phyloP scores from a whole-genome alignment of 1,284 basidiomycete genomes.

The Marasmius oreades region DNA sequence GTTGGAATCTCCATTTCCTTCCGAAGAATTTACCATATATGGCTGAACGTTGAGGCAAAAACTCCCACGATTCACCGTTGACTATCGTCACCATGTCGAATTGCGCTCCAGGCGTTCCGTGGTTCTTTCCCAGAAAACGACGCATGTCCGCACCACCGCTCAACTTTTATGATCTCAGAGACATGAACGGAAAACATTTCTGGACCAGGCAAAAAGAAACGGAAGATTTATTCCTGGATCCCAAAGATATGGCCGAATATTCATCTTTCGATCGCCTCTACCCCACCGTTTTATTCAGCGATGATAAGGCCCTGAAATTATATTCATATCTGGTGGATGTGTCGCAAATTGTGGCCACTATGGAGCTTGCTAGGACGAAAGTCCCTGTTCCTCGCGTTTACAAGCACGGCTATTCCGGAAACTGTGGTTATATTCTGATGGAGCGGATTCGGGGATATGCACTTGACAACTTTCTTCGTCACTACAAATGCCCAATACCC shows the following conservation, averaged over 20 bases:
- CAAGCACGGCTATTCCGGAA: conserved; percentile 8
- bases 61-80: not conserved
- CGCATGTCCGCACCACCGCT: conserved; percentile 5
- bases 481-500: not conserved
- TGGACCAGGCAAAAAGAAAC: not conserved
- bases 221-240: not conserved
- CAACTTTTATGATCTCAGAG: not conserved
- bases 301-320: conserved; percentile 7
- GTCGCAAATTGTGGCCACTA: conserved; percentile 6
- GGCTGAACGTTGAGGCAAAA: too few species aligned
- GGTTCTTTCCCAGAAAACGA: conserved; percentile 4
- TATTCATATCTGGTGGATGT: conserved; percentile 10
- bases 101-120: not conserved
- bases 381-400: conserved; percentile 8
- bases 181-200: not conserved
- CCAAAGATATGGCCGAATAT: conserved; percentile 5
- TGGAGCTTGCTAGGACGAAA: conserved; percentile 6
- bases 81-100: not conserved
- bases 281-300: not conserved
- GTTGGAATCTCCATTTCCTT: too few species aligned
- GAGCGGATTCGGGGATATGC: conserved; percentile 1
- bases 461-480: not conserved
- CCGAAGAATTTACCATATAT: too few species aligned
- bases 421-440: conserved; percentile 9
- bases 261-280: not conserved